Conservation (phyloP, 2,329 filamentous ascomycete genomes). For the Ascocoryne sarcoides region DNA sequence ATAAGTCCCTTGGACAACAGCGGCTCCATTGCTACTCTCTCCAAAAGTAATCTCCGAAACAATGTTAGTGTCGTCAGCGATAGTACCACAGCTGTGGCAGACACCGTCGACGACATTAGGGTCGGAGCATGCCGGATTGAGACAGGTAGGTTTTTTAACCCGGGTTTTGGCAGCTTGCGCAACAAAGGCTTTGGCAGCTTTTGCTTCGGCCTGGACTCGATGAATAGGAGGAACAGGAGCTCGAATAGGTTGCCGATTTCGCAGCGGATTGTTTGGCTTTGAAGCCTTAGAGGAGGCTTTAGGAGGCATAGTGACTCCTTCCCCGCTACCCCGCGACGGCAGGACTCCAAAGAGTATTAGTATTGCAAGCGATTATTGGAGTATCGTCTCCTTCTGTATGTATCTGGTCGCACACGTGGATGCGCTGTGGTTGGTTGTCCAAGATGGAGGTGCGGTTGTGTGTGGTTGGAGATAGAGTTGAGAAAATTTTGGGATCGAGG, state of each 20-base stretch:
- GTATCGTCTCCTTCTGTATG: too few relatives aligned
- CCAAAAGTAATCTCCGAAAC: constrained; percentile 89
- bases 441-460: too few relatives aligned
- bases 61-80: constrained; percentile 80
- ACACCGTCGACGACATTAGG: constrained; percentile 56
- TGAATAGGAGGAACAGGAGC: background rate
- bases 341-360: too few relatives aligned
- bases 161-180: background rate
- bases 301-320: background rate
- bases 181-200: background rate
- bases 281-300: too few relatives aligned
- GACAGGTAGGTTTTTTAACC: constrained; percentile 31
- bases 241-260: background rate
- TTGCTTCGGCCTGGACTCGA: background rate
- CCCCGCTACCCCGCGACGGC: constrained; percentile 1
- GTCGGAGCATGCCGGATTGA: constrained; percentile 51
- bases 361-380: too few relatives aligned
- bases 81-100: constrained; percentile 76
- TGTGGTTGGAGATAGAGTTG: too few relatives aligned
- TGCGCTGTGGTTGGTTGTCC: too few relatives aligned
- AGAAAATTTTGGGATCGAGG: too few relatives aligned
- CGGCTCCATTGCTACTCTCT: constrained; percentile 76
- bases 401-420: too few relatives aligned
- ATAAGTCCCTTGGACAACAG: constrained; percentile 83
- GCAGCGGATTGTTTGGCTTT: background rate